phyloP scores from a whole-genome alignment of 306 rosid genomes.

The Ochetophila trinervis region DNA sequence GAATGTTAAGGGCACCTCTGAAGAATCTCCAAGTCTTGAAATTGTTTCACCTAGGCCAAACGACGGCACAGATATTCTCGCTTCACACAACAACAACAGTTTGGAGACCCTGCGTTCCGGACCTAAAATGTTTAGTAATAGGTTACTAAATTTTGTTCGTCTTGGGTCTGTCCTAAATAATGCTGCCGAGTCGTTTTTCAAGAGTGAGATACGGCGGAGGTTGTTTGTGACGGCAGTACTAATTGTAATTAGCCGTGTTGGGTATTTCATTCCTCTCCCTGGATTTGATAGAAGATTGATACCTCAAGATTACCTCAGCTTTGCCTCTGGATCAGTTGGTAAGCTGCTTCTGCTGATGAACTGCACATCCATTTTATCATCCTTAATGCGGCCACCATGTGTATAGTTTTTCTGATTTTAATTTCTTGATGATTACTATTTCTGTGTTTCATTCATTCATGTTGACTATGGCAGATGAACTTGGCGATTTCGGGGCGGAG shows the following conservation, averaged over 20 bases:
- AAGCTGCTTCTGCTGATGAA: slow-evolving; percentile 25
- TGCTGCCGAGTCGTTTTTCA: slow-evolving; percentile 87
- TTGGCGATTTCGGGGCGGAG: slow-evolving; percentile 79
- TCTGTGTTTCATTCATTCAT: slow-evolving; percentile 18
- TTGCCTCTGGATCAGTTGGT: slow-evolving; percentile 92
- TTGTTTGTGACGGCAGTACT: slow-evolving; percentile 77
- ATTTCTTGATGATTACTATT: background rate
- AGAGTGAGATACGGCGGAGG: slow-evolving; percentile 90
- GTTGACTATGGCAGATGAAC: slow-evolving; percentile 83
- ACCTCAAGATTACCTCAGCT: slow-evolving; percentile 85
- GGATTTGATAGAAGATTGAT: slow-evolving; percentile 96
- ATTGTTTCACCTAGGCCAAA: slow-evolving; percentile 20
- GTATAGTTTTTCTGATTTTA: background rate
- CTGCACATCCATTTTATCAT: too few relatives aligned
- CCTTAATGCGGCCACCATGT: background rate
- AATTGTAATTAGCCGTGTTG: slow-evolving; percentile 81
- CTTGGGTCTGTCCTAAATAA: slow-evolving; percentile 70
- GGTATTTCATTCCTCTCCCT: slow-evolving; percentile 94
- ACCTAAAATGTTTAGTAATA: slow-evolving; percentile 49
- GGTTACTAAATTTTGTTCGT: slow-evolving; percentile 72
- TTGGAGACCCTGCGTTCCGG: slow-evolving; percentile 7
- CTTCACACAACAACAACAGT: slow-evolving; percentile 12
- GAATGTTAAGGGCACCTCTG: slow-evolving; percentile 44
- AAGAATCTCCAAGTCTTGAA: slow-evolving; percentile 30
- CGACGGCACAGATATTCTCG: slow-evolving; percentile 28